These are phyloP conservation scores for Boechera retrofracta DNA, from an alignment of 345 rosid genomes.

Conservation along the genomic window DNA sequence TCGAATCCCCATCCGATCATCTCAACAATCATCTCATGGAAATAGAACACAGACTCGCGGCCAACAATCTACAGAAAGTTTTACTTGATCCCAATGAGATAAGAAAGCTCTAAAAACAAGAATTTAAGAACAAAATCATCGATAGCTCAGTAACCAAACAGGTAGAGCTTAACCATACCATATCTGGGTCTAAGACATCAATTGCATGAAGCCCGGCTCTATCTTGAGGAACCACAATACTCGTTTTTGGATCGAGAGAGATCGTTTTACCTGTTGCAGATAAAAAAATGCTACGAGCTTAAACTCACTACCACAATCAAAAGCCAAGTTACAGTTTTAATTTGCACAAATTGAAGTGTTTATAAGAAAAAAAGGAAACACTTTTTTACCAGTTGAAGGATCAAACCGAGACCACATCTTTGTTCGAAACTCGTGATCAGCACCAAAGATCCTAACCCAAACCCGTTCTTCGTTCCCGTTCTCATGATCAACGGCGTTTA, in stretches of 20 bases:
- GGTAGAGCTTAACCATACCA: constrained; percentile 54
- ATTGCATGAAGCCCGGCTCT: constrained; percentile 87
- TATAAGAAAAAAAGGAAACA: not conserved
- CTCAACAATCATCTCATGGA: constrained; percentile 94
- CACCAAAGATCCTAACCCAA: constrained; percentile 87
- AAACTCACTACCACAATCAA: not conserved
- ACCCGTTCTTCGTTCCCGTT: constrained; percentile 70
- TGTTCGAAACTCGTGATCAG: constrained; percentile 72
- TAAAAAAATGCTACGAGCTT: not conserved
- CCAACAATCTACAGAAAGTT: constrained; percentile 67
- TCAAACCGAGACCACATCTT: constrained; percentile 97
- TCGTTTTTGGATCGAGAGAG: constrained; percentile 69
- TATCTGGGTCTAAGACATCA: constrained; percentile 93
- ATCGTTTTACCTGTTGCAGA: constrained; percentile 69
- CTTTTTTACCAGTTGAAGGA: constrained; percentile 69
- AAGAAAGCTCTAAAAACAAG: not conserved
- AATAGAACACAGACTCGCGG: constrained; percentile 80
- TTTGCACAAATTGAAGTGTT: not conserved
- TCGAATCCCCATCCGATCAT: constrained; percentile 95
- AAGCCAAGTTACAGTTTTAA: constrained; percentile 1
- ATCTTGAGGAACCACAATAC: constrained; percentile 81
- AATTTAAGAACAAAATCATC: not conserved
- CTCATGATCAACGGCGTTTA: constrained; percentile 71
- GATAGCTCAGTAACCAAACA: constrained; percentile 11
- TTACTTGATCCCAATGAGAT: constrained; percentile 11